These are phyloP conservation scores for Neonectria punicea DNA, from an alignment of 2,329 filamentous ascomycete species.

Conservation along the genomic window DNA sequence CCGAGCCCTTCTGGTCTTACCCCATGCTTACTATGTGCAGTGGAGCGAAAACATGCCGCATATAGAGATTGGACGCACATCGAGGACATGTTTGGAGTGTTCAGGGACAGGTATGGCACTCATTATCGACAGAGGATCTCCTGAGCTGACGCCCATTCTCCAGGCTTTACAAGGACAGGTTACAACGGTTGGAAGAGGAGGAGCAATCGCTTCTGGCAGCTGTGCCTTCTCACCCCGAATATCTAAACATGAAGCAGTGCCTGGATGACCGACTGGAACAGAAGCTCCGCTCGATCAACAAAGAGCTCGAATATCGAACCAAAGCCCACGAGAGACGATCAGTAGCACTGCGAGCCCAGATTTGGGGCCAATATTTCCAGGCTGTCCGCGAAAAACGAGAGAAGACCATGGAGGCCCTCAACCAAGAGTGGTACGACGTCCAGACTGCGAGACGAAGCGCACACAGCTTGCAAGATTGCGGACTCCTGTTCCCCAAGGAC, in stretches of 20 bases:
- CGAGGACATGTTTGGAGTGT: conserved; percentile 87
- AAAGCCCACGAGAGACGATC: conserved; percentile 78
- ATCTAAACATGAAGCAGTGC: conserved; percentile 88
- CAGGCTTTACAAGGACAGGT: conserved; percentile 88
- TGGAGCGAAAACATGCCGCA: conserved; percentile 81
- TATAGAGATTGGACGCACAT: conserved; percentile 83
- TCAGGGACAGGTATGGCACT: conserved; percentile 77
- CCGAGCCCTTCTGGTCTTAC: conserved; percentile 11
- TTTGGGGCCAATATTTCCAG: conserved; percentile 92
- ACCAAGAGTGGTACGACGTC: conserved; percentile 91
- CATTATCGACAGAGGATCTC: neutral
- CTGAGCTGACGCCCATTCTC: conserved; percentile 36
- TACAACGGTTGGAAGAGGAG: conserved; percentile 81
- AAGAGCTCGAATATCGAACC: conserved; percentile 77
- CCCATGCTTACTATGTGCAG: conserved; percentile 56
- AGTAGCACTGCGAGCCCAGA: conserved; percentile 84
- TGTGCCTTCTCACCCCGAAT: conserved; percentile 86
- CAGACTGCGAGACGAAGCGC: conserved; percentile 88
- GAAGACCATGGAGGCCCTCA: conserved; percentile 79
- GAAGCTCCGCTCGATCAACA: conserved; percentile 80
- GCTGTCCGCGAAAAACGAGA: conserved; percentile 85
- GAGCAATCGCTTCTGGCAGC: conserved; percentile 69
- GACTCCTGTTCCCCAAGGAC: conserved; percentile 81
- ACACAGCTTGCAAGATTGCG: conserved; percentile 83
- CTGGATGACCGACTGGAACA: conserved; percentile 85